Conservation (phyloP, 164 flowering plant species). For the Akebia trifoliata region DNA sequence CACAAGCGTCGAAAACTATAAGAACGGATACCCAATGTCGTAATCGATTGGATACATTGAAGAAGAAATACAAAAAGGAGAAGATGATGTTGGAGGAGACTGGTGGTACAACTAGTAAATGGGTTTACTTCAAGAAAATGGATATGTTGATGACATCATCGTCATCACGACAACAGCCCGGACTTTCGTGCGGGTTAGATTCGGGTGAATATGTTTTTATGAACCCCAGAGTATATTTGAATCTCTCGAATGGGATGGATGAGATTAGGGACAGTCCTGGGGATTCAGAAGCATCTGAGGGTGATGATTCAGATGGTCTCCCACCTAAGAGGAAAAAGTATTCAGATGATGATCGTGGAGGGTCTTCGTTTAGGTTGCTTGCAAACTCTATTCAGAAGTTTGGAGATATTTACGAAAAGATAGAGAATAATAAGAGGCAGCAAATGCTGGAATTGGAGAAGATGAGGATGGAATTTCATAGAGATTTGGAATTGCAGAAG, state of each 20-base stretch:
- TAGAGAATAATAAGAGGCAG: constrained; percentile 74
- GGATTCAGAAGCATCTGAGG: constrained; percentile 45
- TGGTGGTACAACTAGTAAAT: constrained; percentile 39
- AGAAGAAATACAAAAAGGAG: constrained; percentile 85
- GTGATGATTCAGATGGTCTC: constrained; percentile 48
- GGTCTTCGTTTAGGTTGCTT: constrained; percentile 48
- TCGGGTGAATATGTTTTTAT: constrained; percentile 86
- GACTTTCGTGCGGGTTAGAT: constrained; percentile 84
- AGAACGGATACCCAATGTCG: constrained; percentile 64
- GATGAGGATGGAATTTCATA: constrained; percentile 83
- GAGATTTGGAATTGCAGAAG: constrained; percentile 80
- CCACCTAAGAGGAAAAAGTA: constrained; percentile 45
- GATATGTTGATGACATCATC: constrained; percentile 45
- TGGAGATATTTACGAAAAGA: constrained; percentile 84
- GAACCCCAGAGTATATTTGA: constrained; percentile 70
- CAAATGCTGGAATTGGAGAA: constrained; percentile 87
- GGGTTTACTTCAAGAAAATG: constrained; percentile 83
- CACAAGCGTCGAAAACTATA: constrained; percentile 35
- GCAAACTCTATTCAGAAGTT: constrained; percentile 78
- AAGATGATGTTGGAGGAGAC: constrained; percentile 36
- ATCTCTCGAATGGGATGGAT: constrained; percentile 67
- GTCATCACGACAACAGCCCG: constrained; percentile 32
- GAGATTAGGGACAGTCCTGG: constrained; percentile 92
- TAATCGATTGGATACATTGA: constrained; percentile 60
- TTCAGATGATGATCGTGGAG: constrained; percentile 25